Evolutionary conservation across 1,284 basidiomycete genomes (phyloP), one percentile per base, ranked within the genome.

Genomic region (Porodaedalea pini): DNA sequence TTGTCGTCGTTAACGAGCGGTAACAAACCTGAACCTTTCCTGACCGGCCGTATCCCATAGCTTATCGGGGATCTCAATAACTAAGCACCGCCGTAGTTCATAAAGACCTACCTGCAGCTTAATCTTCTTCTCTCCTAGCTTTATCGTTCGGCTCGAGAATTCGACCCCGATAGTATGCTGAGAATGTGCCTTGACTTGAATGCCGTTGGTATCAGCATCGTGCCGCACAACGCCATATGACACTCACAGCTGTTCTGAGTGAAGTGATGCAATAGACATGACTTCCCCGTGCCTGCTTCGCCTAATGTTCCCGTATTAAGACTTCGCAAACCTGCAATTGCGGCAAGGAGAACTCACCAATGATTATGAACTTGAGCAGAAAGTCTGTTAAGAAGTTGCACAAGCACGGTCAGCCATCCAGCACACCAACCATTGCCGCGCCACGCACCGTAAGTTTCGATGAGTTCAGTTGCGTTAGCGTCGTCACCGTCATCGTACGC

Each of bases 31-130:
- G 70, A 97, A 97, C 61, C 94, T 81, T 72, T 97, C 94, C 73
- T 97, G 94, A 17, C 94, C 94, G 37, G 94, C 94, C n/a, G 94
- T 97, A 72, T 97, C 94, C 94, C 94, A 98, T 53, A 97, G 75
- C 90, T 97, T 51, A 47, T 15, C 51, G 48, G 63, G 55, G 58
- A 57, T 61, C 25, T 59, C 61, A 51, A 51, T 31, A 51, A 3
- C 19, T 21, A 49, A 29, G 36, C 37, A 39, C 29, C 8, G 41
- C 41, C 37, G 21, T n/a, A 44, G 4, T 40, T 31, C 1, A 47
- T 60, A 31, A 32, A 10, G 8, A 66, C 81, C 62, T 61, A 93
- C 93, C 82, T 96, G 94, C 34, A 98, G 79, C 72, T 98, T 98
- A 63, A 97, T 93, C 65, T 88, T 83, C 75, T 94, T 92, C 77